Evolutionary conservation across 2,329 filamentous ascomycete species (phyloP), one percentile per base, ranked within the genome.

Genomic region (Ophiocordyceps camponoti-floridani): DNA sequence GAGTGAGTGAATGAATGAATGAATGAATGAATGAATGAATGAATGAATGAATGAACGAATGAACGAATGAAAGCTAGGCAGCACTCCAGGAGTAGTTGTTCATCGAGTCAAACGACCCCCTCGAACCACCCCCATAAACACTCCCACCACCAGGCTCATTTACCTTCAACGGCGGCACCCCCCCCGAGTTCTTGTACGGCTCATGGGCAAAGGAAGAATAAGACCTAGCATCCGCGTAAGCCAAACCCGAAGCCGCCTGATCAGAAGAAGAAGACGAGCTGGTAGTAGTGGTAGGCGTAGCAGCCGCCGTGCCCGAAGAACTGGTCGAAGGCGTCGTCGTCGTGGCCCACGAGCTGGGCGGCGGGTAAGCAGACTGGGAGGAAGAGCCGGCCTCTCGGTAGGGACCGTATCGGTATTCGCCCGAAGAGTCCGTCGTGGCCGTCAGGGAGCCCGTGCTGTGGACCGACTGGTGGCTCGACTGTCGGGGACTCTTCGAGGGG

Each of bases 61-160:
- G 10, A 33, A 4, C 5, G 9, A 35, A 14, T 6, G 12, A 35
- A 14, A 35, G 12, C 35, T 58, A 72, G 46, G 67, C 70, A 44
- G 66, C 61, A 50, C 67, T 73, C 73, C 73, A 77, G 30, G 71
- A 73, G 54, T 77, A 77, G 54, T 75, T 69, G 54, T 66, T 69
- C 57, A 74, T 62, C 43, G 60, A 62, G 45, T 68, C 66, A 47
- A 69, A 70, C 13, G 70, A 70, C 16, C 62, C 63, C 41, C 65
- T 57, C 28, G 60, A 51, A 12, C 56, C 58, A 40, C 59, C 58
- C 26, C 54, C 61, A 46, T 70, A 71, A 23, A 61, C 54, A 18
- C 61, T 56, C 4, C 60, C 11, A 65, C 60, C 11, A 65, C 60
- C 27, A 16, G 62, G 55, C 14, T 63, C 60, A 7, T 58, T 49